Conservation (phyloP, 495 filamentous ascomycete species). For the Penicillium cosmopolitanum region DNA sequence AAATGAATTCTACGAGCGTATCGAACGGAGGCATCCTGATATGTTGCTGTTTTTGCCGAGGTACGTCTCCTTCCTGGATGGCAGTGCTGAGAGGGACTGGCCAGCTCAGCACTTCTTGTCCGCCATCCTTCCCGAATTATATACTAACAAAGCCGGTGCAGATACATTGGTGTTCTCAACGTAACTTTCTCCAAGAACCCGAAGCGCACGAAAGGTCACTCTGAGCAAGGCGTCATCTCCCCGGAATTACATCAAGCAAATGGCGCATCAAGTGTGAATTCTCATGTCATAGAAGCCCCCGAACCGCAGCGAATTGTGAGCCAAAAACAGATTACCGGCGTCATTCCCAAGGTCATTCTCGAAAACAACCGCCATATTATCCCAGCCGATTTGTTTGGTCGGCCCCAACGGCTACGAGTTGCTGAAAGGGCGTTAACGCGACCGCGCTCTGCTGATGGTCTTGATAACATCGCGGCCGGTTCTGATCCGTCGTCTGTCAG, state of each 20-base stretch:
- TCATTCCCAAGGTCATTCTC: constrained; percentile 89
- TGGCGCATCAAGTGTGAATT: constrained; percentile 18
- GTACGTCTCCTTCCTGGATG: constrained; percentile 53
- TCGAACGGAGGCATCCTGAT: constrained; percentile 87
- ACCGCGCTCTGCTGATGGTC: constrained; percentile 24
- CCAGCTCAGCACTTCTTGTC: too few species aligned
- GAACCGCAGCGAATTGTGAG: constrained; percentile 72
- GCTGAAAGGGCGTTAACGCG: constrained; percentile 28
- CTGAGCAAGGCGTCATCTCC: constrained; percentile 26
- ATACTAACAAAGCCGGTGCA: constrained; percentile 1
- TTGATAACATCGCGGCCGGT: constrained; percentile 17
- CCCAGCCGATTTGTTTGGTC: constrained; percentile 73
- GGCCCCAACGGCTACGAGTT: constrained; percentile 34
- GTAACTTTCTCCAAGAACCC: constrained; percentile 90
- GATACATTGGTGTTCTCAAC: constrained; percentile 97
- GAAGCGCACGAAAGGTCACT: constrained; percentile 60
- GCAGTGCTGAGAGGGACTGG: constrained; percentile 4
- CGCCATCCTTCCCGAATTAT: too few species aligned
- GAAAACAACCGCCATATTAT: constrained; percentile 97
- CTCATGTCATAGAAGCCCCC: constrained; percentile 23
- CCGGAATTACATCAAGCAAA: constrained; percentile 27
- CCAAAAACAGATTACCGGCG: constrained; percentile 66
- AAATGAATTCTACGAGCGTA: constrained; percentile 97
- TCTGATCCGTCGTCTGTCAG: constrained; percentile 37
- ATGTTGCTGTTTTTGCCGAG: constrained; percentile 89